A percentile compares a stretch with the other conserved stretches of the same genome.
Evolutionary conservation across 495 filamentous ascomycete genomes (phyloP).

Genomic region (Lasiosphaeriaceae sp.): DNA sequence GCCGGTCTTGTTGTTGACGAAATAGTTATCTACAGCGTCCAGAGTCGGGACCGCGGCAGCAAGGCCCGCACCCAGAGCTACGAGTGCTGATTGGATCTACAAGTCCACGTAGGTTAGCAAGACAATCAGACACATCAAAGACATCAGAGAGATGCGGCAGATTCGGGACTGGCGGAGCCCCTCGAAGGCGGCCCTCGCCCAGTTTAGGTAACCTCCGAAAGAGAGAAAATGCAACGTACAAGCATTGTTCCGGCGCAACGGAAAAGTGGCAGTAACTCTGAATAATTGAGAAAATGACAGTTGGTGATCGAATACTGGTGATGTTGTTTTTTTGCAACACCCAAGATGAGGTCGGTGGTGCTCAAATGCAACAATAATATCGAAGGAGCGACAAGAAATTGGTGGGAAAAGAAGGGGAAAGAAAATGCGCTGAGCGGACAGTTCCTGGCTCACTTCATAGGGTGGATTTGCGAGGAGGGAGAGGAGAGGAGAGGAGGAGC

Average conservation of each 20-base stretch:
- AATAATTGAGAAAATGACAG: not conserved
- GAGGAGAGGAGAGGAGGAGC: not conserved
- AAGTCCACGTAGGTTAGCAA: not conserved
- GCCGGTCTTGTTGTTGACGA: constrained; percentile 74
- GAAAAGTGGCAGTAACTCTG: not conserved
- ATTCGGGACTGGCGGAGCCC: not conserved
- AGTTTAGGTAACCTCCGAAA: no score
- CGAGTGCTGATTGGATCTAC: constrained; percentile 37
- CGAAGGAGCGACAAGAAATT: not conserved
- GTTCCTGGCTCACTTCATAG: not conserved
- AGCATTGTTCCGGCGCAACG: constrained; percentile 3
- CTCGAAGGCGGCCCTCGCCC: not conserved
- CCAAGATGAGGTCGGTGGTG: not conserved
- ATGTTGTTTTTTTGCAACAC: not conserved
- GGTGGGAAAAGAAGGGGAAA: no score
- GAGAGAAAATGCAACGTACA: constrained; percentile 2
- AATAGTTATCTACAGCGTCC: constrained; percentile 70
- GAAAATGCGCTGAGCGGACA: not conserved
- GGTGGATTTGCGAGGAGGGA: not conserved
- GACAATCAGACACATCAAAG: not conserved
- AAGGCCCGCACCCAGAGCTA: constrained; percentile 47
- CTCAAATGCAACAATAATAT: not conserved
- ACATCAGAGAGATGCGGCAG: not conserved
- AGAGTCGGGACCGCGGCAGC: constrained; percentile 68
- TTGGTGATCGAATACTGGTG: not conserved